A percentile compares a stretch with the other conserved stretches of the same genome.
These are phyloP conservation scores for Cladophialophora chaetospira DNA, from an alignment of 2,329 filamentous ascomycete species.

Conservation along the genomic window DNA sequence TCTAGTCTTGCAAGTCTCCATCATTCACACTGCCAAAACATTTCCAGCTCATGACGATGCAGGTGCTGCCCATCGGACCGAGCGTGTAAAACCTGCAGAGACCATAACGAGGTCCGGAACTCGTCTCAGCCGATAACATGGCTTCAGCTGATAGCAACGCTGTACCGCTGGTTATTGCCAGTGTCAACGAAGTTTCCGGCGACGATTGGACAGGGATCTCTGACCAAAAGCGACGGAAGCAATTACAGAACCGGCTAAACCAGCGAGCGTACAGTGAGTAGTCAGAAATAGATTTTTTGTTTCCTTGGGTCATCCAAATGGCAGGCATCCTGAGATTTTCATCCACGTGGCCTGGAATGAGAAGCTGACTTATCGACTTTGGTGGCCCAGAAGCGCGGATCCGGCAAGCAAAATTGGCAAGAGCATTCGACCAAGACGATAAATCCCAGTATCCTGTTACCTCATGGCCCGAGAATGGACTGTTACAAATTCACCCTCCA, in stretches of 20 bases:
- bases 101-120: background rate
- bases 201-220: conserved; percentile 6
- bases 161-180: background rate
- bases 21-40: background rate
- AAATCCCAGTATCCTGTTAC: background rate
- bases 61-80: background rate
- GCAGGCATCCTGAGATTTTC: too few relatives aligned
- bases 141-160: background rate
- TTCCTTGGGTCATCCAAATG: too few relatives aligned
- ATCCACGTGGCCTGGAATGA: too few relatives aligned
- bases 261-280: conserved; percentile 9
- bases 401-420: background rate
- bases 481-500: background rate
- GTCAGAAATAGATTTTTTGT: too few relatives aligned
- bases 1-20: background rate
- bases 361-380: too few relatives aligned
- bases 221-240: background rate
- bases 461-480: background rate
- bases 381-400: background rate
- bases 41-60: background rate
- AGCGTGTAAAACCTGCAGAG: background rate
- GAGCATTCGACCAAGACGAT: background rate
- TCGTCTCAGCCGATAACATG: background rate
- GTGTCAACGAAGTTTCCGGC: background rate
- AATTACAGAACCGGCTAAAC: conserved; percentile 5